Base-by-base conservation (phyloP, 2,329 filamentous ascomycete genomes). In the Monosporascus cannonballus region DNA sequence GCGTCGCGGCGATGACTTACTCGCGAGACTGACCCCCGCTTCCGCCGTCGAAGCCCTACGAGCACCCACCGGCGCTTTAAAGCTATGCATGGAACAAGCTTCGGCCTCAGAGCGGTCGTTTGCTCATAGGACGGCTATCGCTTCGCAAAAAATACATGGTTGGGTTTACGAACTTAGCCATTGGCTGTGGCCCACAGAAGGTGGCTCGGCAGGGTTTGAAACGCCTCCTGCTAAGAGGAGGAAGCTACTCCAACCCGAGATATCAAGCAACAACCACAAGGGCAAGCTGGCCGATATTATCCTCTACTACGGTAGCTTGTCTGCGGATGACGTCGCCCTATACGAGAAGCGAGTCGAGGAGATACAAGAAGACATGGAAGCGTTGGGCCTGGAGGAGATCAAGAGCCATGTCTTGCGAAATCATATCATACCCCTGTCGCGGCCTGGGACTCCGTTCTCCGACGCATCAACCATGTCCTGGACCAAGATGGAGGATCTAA, bases 401-500 rank as follows among this genome's bases (percentile, higher is more conserved):
- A 97, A 99, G 73, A 83, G 81, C 45, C 89, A 93, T 64, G 88
- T 96, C 59, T 74, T 96, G 57, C 85, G 87, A 69, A 89, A 89
- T 63, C 89, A 96, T 73, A 85, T 87, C 66, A 73, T 85, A 58
- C 80, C 79, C 7, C 75, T 75, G 59, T 84, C 81, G 53, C 75
- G 80, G 42, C 76, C 74, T 14, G 72, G 69, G 6, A 76, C 72
- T 11, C 76, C 76, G 11, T 73, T 76, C 47, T 68, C 76, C 57
- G 62, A 73, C 63, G 74, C 81, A 64, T 74, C 65, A 60, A 73
- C 60, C 61, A 73, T 64, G 30, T 73, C 75, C 42, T 89, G 89
- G 69, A 81, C 80, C 56, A 85, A 81, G 55, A 83, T 97, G 76
- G 91, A 94, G 61, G 94, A 97, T 68, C 84, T 96, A 63, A 92